Conservation (phyloP, 2,329 filamentous ascomycete species). For the Thermothelomyces thermophilus region DNA sequence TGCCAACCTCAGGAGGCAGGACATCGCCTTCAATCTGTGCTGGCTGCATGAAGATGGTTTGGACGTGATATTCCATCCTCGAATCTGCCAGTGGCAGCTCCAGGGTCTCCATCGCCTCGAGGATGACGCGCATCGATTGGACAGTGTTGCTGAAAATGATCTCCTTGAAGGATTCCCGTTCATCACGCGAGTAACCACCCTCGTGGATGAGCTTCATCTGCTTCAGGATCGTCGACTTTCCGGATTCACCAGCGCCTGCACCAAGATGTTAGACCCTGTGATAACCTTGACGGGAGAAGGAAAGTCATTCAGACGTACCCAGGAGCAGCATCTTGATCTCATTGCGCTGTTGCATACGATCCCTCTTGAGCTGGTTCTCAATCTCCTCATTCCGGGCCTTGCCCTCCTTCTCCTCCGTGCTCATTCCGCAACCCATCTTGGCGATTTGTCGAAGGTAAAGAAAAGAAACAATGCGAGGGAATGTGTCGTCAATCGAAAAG, state of each 20-base stretch:
- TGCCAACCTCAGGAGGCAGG: slow-evolving; percentile 87
- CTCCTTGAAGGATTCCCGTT: slow-evolving; percentile 63
- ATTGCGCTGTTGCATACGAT: slow-evolving; percentile 97
- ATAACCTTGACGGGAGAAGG: background rate
- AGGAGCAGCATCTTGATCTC: slow-evolving; percentile 99
- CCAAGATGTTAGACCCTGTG: slow-evolving; percentile 5
- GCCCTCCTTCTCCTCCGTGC: slow-evolving; percentile 99
- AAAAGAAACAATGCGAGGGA: slow-evolving; percentile 10
- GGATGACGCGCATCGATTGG: slow-evolving; percentile 62
- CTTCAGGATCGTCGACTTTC: slow-evolving; percentile 90
- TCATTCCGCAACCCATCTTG: slow-evolving; percentile 99
- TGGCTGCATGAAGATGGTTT: slow-evolving; percentile 98
- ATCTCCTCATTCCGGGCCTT: slow-evolving; percentile 99
- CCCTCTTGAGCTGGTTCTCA: slow-evolving; percentile 96
- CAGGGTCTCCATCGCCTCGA: slow-evolving; percentile 62
- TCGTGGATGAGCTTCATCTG: slow-evolving; percentile 99
- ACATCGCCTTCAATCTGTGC: slow-evolving; percentile 94
- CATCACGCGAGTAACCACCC: slow-evolving; percentile 93
- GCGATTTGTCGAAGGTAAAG: slow-evolving; percentile 31
- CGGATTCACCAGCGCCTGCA: slow-evolving; percentile 91
- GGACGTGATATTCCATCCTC: slow-evolving; percentile 92
- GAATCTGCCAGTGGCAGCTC: slow-evolving; percentile 82
- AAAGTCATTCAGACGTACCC: slow-evolving; percentile 54
- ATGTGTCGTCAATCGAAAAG: slow-evolving; percentile 12
- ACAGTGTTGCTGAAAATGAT: slow-evolving; percentile 67